Percentiles rank a stretch among this genome's conserved stretches.
Conservation (phyloP, 2,329 filamentous ascomycete species). For the Penicillium sp. region DNA sequence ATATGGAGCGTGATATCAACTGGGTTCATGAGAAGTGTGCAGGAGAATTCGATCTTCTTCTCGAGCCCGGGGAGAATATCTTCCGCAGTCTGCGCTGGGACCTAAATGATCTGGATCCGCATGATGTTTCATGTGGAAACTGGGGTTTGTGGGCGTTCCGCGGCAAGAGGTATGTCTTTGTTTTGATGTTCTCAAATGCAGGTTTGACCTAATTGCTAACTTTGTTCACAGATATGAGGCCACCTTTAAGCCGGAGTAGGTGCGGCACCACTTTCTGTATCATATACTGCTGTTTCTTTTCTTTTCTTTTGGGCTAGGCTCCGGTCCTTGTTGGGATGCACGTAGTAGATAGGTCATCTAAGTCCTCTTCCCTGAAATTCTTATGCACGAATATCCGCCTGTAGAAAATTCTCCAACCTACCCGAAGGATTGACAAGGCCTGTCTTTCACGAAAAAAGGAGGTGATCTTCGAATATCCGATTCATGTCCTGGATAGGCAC, state of each 20-base stretch:
- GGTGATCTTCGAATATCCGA: background rate
- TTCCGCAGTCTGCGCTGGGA: slow-evolving; percentile 97
- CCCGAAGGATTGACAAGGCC: background rate
- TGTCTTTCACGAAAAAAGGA: background rate
- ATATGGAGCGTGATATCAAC: slow-evolving; percentile 86
- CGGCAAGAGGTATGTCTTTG: slow-evolving; percentile 76
- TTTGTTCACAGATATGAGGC: slow-evolving; percentile 35
- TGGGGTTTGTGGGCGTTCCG: slow-evolving; percentile 97
- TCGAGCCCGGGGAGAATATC: slow-evolving; percentile 87
- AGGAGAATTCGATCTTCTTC: slow-evolving; percentile 85
- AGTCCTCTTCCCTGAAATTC: background rate
- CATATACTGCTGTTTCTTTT: slow-evolving; percentile 9
- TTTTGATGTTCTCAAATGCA: background rate
- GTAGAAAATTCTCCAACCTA: background rate
- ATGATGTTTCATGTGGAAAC: slow-evolving; percentile 91
- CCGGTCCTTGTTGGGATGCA: background rate
- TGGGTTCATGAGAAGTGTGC: slow-evolving; percentile 81
- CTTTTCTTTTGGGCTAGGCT: background rate
- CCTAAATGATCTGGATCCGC: slow-evolving; percentile 88
- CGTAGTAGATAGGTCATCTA: background rate
- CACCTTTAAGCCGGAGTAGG: slow-evolving; percentile 26
- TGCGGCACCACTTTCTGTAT: slow-evolving; percentile 6
- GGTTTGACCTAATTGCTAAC: background rate
- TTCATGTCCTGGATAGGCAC: no score
- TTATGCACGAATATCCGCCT: background rate